phyloP scores from a whole-genome alignment of 2,329 filamentous ascomycete species.

The Emericellopsis atlantica region DNA sequence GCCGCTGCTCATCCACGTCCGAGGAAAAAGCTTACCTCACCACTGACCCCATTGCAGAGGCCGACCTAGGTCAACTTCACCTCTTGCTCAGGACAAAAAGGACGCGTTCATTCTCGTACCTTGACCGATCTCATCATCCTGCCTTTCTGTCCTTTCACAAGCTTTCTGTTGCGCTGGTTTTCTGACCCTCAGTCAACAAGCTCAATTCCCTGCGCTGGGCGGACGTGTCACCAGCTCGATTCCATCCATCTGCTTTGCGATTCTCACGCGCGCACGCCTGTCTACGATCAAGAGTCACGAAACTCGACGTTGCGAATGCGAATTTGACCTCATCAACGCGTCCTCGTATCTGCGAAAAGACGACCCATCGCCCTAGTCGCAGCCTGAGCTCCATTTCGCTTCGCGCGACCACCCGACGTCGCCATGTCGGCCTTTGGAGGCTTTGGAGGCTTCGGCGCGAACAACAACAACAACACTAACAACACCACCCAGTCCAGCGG shows the following conservation, averaged over 20 bases:
- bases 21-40: slow-evolving; percentile 14
- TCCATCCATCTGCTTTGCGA: no score
- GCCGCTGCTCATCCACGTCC: neutral
- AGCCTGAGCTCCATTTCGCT: neutral
- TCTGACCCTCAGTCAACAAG: no score
- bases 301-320: neutral
- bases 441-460: slow-evolving; percentile 46
- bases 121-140: neutral
- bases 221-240: neutral
- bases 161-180: neutral
- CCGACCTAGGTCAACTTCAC: neutral
- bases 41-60: neutral
- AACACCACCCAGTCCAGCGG: slow-evolving; percentile 38
- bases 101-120: slow-evolving; percentile 1
- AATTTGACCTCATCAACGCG: neutral
- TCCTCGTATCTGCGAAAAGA: no score
- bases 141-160: neutral
- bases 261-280: neutral
- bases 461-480: slow-evolving; percentile 36
- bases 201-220: neutral
- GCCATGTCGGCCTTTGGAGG: slow-evolving; percentile 45
- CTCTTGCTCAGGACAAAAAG: slow-evolving; percentile 1
- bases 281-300: neutral
- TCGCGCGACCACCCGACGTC: slow-evolving; percentile 4
- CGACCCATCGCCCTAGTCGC: no score